Evolutionary conservation across 768 basidiomycete genomes (phyloP), one percentile per base, ranked within the genome.

Genomic region (Panellus pusillus): DNA sequence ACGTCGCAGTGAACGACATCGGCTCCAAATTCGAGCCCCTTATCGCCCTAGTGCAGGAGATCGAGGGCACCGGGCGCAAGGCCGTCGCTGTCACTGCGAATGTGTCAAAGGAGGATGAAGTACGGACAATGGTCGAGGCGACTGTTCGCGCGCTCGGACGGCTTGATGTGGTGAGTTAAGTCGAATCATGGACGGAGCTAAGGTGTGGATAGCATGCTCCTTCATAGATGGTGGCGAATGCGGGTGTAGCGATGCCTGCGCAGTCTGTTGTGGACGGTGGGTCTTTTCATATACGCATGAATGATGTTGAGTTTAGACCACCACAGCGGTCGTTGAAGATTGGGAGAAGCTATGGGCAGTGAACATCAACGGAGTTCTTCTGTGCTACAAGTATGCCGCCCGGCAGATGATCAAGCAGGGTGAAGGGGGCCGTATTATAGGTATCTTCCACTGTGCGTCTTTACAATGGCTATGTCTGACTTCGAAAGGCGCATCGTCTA

Each of bases 321-420:
- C 18, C 44, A 17, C 44, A 77, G 75, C 67, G 1, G 62, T 64
- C 18, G 52, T 67, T 2, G 66, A 67, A 17, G 66, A 74, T 9
- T 64, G 70, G 52, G 70, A 77, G 27, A 52, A 57, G 17, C 41
- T 70, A 9, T 55, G 73, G n/a, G 52, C 67, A 2, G 65, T 76
- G 46, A 80, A 80, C 38, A 65, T 69, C 24, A 69, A 67, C 13
- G 75, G 79, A 6, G 66, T 67, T 0, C 68, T 78, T 58, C 61
- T 76, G 15, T 70, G 68, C 45, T 76, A 75, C 56, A 78, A 76
- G 54, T 66, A 71, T 46, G 78, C 74, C 12, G 78, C 75, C 7
- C 58, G 60, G 20, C 70, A 73, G 54, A 78, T 78, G 78, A 63
- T 79, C 44, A 67, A 69, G 27, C 78, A 74, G 57, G n/a, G 73